Percentiles rank a stretch among this genome's conserved stretches.
Conservation (phyloP, 495 filamentous ascomycete genomes). For the Aspergillus ellipticus region DNA sequence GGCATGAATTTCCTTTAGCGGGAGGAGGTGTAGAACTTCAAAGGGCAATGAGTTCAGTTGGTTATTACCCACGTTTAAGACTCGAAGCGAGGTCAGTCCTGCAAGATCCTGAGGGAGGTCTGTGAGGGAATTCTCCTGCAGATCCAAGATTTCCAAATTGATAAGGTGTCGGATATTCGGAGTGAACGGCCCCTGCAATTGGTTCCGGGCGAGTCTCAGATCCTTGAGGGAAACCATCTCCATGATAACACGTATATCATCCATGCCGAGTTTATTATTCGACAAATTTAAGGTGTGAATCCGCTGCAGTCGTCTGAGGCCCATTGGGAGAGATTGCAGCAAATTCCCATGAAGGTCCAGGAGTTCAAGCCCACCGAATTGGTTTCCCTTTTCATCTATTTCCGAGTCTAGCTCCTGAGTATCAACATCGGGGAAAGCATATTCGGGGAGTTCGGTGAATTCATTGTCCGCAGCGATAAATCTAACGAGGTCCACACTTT, state of each 20-base stretch:
- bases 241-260: conserved; percentile 65
- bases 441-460: conserved; percentile 65
- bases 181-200: conserved; percentile 61
- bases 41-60: conserved; percentile 66
- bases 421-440: conserved; percentile 72
- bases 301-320: conserved; percentile 65
- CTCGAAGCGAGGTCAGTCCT: conserved; percentile 60
- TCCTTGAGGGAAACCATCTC: conserved; percentile 70
- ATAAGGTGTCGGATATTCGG: conserved; percentile 52
- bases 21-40: conserved; percentile 58
- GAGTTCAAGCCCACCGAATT: conserved; percentile 80
- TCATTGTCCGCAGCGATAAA: conserved; percentile 93
- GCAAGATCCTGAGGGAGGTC: conserved; percentile 65
- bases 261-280: conserved; percentile 71
- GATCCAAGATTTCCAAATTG: conserved; percentile 73
- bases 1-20: conserved; percentile 70
- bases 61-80: conserved; percentile 77
- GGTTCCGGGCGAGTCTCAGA: conserved; percentile 77
- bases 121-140: conserved; percentile 78
- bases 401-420: conserved; percentile 53
- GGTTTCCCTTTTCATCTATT: conserved; percentile 60
- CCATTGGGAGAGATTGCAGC: conserved; percentile 66
- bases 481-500: conserved; percentile 86
- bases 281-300: conserved; percentile 83
- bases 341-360: conserved; percentile 86